Base-by-base conservation (phyloP, 1,284 basidiomycete genomes). In the Puccinia hordei region DNA sequence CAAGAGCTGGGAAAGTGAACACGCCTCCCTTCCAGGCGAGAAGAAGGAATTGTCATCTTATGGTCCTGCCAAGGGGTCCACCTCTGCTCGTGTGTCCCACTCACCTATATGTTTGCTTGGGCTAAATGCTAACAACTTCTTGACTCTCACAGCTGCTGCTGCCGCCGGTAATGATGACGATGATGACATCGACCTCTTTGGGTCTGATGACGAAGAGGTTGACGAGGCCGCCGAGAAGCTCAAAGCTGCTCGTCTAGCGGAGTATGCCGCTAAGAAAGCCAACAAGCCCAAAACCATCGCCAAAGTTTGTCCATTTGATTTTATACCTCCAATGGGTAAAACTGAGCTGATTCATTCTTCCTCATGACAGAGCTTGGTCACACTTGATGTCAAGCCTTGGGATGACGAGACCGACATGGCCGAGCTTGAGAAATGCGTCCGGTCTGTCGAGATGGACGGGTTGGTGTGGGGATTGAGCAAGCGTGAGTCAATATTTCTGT, bases 361-460 rank as follows among this genome's bases (percentile, higher is more conserved):
- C 81, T 85, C 76, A 85, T n/a, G 1, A 24, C 33, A 94, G 93
- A 96, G 94, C 83, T 90, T 96, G 82, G 94, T 96, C 76, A 99
- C 97, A 77, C 88, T 98, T 84, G 95, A 98, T 84, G 94, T 99
- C 83, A 99, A 98, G 88, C 96, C 71, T 81, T 85, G 95, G 96
- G 96, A 99, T 86, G 95, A 98, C 87, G 95, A 98, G 89, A 99
- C 96, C 81, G 93, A 98, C 88, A 95, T 99, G 94, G 89, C 86
- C 75, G 92, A 88, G 79, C 89, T 99, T 83, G 96, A 99, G 88
- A 87, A 89, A 59, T 85, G 88, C 61, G 95, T 99, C 80, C 92
- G 96, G 83, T 91, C 92, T 41, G 91, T 99, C 85, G 90, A 94
- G 87, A 88, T 90, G 89, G 92, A 93, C 81, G 96, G 97, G 86